These are phyloP conservation scores for Penicillium sp. DNA, from an alignment of 2,329 filamentous ascomycete species.

Conservation along the genomic window DNA sequence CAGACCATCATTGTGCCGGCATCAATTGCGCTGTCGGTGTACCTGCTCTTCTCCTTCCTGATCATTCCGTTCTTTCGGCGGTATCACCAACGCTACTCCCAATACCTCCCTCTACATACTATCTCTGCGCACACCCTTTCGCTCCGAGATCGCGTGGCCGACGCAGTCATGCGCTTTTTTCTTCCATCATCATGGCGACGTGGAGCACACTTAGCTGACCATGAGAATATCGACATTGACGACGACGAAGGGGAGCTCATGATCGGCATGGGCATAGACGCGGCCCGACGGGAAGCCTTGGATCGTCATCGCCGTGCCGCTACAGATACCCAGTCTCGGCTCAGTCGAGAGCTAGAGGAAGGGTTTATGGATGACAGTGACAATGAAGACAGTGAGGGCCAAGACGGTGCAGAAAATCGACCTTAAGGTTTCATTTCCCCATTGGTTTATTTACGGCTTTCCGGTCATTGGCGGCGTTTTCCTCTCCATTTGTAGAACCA, in stretches of 20 bases:
- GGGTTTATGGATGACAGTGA: slow-evolving; percentile 74
- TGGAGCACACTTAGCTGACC: slow-evolving; percentile 41
- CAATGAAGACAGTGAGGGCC: slow-evolving; percentile 54
- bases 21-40: slow-evolving; percentile 67
- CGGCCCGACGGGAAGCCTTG: slow-evolving; percentile 44
- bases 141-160: slow-evolving; percentile 49
- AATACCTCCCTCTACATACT: slow-evolving; percentile 69
- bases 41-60: slow-evolving; percentile 64
- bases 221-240: slow-evolving; percentile 59
- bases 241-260: slow-evolving; percentile 65
- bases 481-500: not conserved
- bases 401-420: slow-evolving; percentile 29
- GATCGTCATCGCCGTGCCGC: slow-evolving; percentile 45
- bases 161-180: slow-evolving; percentile 45
- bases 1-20: slow-evolving; percentile 71
- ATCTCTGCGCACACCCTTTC: slow-evolving; percentile 54
- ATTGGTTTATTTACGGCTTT: not conserved
- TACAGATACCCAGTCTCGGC: slow-evolving; percentile 49
- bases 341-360: slow-evolving; percentile 78
- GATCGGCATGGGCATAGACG: slow-evolving; percentile 55
- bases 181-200: slow-evolving; percentile 46
- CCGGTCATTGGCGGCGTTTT: slow-evolving; percentile 14
- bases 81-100: slow-evolving; percentile 69
- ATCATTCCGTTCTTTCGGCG: slow-evolving; percentile 67
- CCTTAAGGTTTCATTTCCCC: not conserved